Base-by-base conservation (phyloP, 2,329 filamentous ascomycete genomes). In the Alternaria solani region DNA sequence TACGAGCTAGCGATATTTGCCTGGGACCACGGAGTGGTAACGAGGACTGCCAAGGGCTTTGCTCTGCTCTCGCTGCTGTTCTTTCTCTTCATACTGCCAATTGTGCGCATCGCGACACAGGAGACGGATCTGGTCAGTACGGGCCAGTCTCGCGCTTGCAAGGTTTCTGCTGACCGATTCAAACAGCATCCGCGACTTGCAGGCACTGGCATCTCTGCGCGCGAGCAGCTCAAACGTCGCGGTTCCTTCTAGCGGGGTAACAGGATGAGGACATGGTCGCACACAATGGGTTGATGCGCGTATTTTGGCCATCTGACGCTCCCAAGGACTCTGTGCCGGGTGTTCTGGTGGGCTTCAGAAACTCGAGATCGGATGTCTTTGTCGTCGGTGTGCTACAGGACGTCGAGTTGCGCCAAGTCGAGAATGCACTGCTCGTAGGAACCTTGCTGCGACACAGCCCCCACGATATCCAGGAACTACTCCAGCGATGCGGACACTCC, bases 1-100 rank as follows among this genome's bases (percentile, higher is more conserved):
- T 97, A 97, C 90, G 94, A 99, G 82, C 88, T 99, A 74, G 91
- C 93, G 70, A 91, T 97, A 68, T 99, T 98, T 80, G 95, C 96
- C 70, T 97, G 94, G 93, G 92, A 98, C 80, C 92, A 98, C 92
- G 93, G 94, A 78, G 95, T 99, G 74, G 91, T 98, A 78, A 88
- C 91, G 72, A 91, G 95, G 75, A 91, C 91, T 65, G 88, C 92
- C 52, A 94, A 95, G 80, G 95, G 91, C 55, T 95, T 97, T 75
- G 85, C 88, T 57, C 84, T 93, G 62, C 85, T 99, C 59, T 95
- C 93, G 20, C 75, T 95, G 48, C 86, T 96, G 75, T 99, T 97
- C 82, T 86, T 95, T 76, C 76, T 93, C 64, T 84, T 99, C 66
- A 88, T 95, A 68, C 83, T 98, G 51, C 95, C 95, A 16, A 88